Evolutionary conservation across 208 protist species (phyloP).

Genomic region (Crithidia brevicula): DNA sequence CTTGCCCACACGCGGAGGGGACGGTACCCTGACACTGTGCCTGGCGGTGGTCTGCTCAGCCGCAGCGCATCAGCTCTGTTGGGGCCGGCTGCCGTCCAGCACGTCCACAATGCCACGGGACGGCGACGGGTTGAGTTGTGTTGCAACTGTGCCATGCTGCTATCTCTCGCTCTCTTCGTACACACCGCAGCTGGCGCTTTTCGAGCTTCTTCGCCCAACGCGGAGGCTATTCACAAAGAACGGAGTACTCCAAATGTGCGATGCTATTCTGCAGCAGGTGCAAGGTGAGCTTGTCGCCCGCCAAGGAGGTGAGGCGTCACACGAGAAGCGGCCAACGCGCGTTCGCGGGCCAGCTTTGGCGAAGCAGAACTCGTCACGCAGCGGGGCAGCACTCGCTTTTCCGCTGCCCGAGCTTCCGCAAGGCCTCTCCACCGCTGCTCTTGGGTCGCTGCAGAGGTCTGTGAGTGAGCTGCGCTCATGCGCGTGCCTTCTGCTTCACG

Average conservation of each 20-base stretch:
- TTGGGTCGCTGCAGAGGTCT: slow-evolving; percentile 7
- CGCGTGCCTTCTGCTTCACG: slow-evolving; percentile 19
- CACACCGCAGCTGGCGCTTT: slow-evolving; percentile 26
- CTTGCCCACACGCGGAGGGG: background rate
- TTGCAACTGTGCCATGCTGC: slow-evolving; percentile 21
- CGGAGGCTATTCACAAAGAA: slow-evolving; percentile 20
- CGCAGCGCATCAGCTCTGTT: slow-evolving; percentile 26
- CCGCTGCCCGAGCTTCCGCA: slow-evolving; percentile 23
- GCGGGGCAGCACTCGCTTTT: background rate
- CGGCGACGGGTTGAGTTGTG: background rate
- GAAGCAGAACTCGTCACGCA: slow-evolving; percentile 7
- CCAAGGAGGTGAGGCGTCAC: background rate
- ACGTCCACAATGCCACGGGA: background rate
- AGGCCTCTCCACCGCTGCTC: slow-evolving; percentile 12
- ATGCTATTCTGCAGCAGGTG: slow-evolving; percentile 15
- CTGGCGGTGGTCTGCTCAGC: slow-evolving; percentile 32
- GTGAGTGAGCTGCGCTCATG: slow-evolving; percentile 22
- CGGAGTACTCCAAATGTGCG: slow-evolving; percentile 21
- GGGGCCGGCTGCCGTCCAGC: slow-evolving; percentile 1
- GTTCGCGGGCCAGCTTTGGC: slow-evolving; percentile 29
- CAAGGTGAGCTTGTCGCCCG: slow-evolving; percentile 9
- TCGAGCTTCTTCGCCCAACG: slow-evolving; percentile 30
- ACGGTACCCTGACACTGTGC: slow-evolving; percentile 13
- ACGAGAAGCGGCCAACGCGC: slow-evolving; percentile 17
- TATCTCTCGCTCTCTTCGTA: slow-evolving; percentile 16